Evolutionary conservation across 2,329 filamentous ascomycete genomes (phyloP), one percentile per base, ranked within the genome.

Genomic region (Lachnellula hyalina): DNA sequence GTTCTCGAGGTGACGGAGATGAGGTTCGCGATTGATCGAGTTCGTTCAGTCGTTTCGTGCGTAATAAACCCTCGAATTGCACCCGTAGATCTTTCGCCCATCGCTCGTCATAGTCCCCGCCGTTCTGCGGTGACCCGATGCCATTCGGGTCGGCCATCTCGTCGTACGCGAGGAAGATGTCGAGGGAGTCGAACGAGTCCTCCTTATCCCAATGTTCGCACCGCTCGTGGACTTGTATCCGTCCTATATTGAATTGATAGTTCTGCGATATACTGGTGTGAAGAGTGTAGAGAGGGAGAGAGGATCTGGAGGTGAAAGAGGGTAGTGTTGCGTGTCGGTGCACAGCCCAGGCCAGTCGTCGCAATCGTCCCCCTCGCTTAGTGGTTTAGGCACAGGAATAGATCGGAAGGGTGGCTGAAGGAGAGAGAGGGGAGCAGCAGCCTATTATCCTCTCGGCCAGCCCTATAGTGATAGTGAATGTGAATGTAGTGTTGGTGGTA

Each of bases 1-100:
- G 73, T 62, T 84, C 79, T 59, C 72, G 54, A 58, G 76, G 86
- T 36, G 86, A 86, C 49, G 77, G 75, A 40, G 77, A 79, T 34
- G 78, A 76, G 35, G 82, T 79, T 58, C 80, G 77, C 35, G 85
- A 83, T 53, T 78, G 76, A 65, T 87, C 84, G 49, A 96, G 79
- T 61, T 92, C 89, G 70, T 90, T 92, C 77, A 96, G 84, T 71
- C 91, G 84, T 76, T 89, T 92, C 55, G 89, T 90, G 70, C 89
- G 87, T 68, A 97, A 79, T 57, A 96, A 77, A 61, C 91, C 87
- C 70, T 96, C 90, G 71, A 96, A 96, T 68, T 90, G 87, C 65
- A 87, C 76, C 50, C 89, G 86, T 65, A 97, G 76, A 56, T 91
- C 89, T 65, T 83, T 80, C 25, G 91, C 90, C 84, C 86, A 89